A percentile compares a stretch with the other conserved stretches of the same genome.
Evolutionary conservation across 768 basidiomycete genomes (phyloP).

Genomic region (Dictyophora rubrovolvata): DNA sequence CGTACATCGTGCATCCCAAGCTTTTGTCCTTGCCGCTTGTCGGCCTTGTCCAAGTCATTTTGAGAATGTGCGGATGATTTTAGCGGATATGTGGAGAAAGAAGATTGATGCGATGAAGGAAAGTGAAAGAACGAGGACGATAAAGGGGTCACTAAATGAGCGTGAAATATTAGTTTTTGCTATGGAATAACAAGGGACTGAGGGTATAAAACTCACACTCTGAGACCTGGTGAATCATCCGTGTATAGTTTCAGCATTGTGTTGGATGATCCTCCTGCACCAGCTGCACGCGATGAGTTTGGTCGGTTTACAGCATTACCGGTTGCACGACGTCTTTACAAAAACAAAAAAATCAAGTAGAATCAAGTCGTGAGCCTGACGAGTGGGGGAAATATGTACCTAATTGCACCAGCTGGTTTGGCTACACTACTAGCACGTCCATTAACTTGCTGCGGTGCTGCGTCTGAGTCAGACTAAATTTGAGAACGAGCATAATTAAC

Average conservation of each 20-base stretch:
- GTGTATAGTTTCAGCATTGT: conserved; percentile 99
- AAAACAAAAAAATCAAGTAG: not conserved
- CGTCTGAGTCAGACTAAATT: conserved; percentile 71
- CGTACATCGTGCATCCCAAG: not conserved
- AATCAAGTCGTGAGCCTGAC: not conserved
- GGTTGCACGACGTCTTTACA: conserved; percentile 59
- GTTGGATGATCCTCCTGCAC: conserved; percentile 92
- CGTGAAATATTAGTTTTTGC: conserved; percentile 3
- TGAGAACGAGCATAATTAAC: not conserved
- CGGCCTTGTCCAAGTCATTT: conserved; percentile 35
- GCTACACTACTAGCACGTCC: conserved; percentile 40
- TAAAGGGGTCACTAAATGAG: conserved; percentile 76
- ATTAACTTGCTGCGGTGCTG: conserved; percentile 29
- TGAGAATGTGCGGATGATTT: conserved; percentile 83
- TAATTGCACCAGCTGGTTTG: conserved; percentile 72
- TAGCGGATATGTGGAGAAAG: conserved; percentile 96
- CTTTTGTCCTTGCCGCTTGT: not conserved
- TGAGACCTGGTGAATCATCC: conserved; percentile 91
- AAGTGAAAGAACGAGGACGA: conserved; percentile 89
- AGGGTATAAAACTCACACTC: conserved; percentile 66
- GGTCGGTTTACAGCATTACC: conserved; percentile 58
- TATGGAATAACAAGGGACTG: not conserved
- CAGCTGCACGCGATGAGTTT: conserved; percentile 82
- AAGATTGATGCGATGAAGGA: conserved; percentile 98
- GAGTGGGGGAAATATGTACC: conserved; percentile 37